Base-by-base conservation (phyloP, 495 filamentous ascomycete genomes). In the Aspergillus campestris region DNA sequence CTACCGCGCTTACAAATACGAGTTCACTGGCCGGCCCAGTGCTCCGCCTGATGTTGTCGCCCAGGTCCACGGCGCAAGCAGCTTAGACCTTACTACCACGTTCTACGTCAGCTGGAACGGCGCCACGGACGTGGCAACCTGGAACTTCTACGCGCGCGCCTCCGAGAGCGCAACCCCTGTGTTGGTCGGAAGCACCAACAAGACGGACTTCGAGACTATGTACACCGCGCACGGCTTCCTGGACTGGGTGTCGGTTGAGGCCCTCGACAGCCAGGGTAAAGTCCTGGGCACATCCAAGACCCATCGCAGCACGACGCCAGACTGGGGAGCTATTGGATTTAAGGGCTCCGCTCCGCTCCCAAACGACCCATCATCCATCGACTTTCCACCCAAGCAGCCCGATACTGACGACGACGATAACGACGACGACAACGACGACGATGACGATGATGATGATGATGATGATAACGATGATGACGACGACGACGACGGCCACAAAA, bases 91-190 rank as follows among this genome's bases (percentile, higher is more conserved):
- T 10, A 66, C 56, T 1, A 73, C 67, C 7, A 50, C 66, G 44
- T 59, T 71, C 40, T 51, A 74, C 38, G 69, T 69, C 40, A 72
- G 67, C 52, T 74, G 70, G 70, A 74, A 74, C 38, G 70, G 70
- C 27, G 70, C 70, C 7, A 74, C 70, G 12, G 69, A 71, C 31
- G 59, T 74, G 15, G 58, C 50, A 5, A 47, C 51, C 6, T 74
- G 65, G 64, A 60, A 61, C 5, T 67, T 74, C 50, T 71, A 66
- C 40, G 62, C 62, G 5, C 47, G 57, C 34, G 49, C 57, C 9
- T 49, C 56, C 18, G 53, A 60, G 40, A 38, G 48, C 29, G 60
- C 57, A 12, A 33, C 50, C 1, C 42, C 60, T 8, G 53, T 67
- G 7, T 38, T 56, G 6, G 50, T 72, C 37, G 69, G 67, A 14